A percentile compares a stretch with the other conserved stretches of the same genome.
phyloP scores from a whole-genome alignment of 2,329 filamentous ascomycete species.

The Aschersonia sp. region DNA sequence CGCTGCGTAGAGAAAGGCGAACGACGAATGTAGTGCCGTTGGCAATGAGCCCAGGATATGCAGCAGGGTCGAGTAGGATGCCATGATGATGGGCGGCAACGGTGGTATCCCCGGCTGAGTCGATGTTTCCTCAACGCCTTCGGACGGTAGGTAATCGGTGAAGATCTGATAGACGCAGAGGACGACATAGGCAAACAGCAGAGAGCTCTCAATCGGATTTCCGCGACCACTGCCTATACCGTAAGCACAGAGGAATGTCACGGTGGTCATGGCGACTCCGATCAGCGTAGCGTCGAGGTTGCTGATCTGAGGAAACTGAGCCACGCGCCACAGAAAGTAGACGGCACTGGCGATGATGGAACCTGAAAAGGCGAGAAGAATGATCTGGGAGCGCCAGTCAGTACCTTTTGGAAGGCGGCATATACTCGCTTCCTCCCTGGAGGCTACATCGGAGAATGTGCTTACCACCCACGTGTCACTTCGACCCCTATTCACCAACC shows the following conservation, averaged over 20 bases:
- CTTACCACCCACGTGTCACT: constrained; percentile 94
- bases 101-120: constrained; percentile 82
- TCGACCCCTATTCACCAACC: constrained; percentile 83
- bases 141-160: constrained; percentile 87
- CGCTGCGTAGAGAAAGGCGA: constrained; percentile 78
- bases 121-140: constrained; percentile 33
- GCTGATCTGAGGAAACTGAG: constrained; percentile 83
- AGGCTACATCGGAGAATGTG: constrained; percentile 6
- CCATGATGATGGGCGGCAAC: constrained; percentile 96
- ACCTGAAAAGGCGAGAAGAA: constrained; percentile 73
- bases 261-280: constrained; percentile 81
- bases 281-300: constrained; percentile 89
- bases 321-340: constrained; percentile 93
- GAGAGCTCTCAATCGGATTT: constrained; percentile 86
- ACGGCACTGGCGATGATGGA: constrained; percentile 86
- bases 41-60: constrained; percentile 75
- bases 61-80: constrained; percentile 83
- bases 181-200: constrained; percentile 95
- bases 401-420: too few relatives aligned
- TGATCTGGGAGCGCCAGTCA: constrained; percentile 46
- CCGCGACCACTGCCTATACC: constrained; percentile 88
- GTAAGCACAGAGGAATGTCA: constrained; percentile 83
- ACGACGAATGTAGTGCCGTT: constrained; percentile 65
- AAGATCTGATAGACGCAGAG: constrained; percentile 99
- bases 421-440: too few relatives aligned